Evolutionary conservation across 1,139 yeast genomes (phyloP).

Genomic region (Lodderomyces metapsilosis): DNA sequence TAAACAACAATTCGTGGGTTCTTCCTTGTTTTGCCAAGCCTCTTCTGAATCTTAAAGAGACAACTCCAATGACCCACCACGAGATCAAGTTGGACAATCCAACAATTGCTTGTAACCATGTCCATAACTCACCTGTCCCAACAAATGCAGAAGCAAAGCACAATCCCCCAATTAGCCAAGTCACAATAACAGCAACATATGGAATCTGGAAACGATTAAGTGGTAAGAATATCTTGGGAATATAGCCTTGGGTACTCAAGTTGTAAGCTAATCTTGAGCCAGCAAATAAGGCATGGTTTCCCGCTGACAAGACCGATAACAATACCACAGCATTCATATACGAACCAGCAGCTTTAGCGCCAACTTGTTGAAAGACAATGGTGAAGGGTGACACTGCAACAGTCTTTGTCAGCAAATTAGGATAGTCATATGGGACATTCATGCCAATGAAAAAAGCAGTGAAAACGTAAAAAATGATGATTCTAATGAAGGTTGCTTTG

Average conservation of each 20-base stretch:
- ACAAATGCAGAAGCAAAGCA: conserved; percentile 45
- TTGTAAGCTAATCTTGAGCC: conserved; percentile 44
- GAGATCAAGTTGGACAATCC: conserved; percentile 44
- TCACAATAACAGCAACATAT: conserved; percentile 38
- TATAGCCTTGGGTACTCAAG: conserved; percentile 40
- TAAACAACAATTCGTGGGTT: conserved; percentile 33
- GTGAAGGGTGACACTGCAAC: conserved; percentile 65
- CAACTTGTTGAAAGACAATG: conserved; percentile 55
- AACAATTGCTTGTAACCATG: conserved; percentile 45
- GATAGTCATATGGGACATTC: conserved; percentile 43
- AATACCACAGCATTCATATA: conserved; percentile 46
- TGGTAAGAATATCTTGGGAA: conserved; percentile 35
- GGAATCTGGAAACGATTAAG: conserved; percentile 38
- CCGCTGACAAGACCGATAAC: conserved; percentile 47
- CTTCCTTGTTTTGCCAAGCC: conserved; percentile 38
- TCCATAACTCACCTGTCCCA: conserved; percentile 44
- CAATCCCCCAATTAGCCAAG: conserved; percentile 43
- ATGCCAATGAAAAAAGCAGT: conserved; percentile 46
- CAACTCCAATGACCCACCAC: conserved; percentile 43
- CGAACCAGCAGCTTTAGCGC: conserved; percentile 44
- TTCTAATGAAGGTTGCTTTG: conserved; percentile 56
- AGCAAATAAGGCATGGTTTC: conserved; percentile 45
- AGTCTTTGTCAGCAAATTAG: conserved; percentile 36
- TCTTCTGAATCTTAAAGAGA: conserved; percentile 39
- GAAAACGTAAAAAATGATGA: conserved; percentile 37